Conservation (phyloP, 2,329 filamentous ascomycete genomes). For the Aureobasidium sp. region DNA sequence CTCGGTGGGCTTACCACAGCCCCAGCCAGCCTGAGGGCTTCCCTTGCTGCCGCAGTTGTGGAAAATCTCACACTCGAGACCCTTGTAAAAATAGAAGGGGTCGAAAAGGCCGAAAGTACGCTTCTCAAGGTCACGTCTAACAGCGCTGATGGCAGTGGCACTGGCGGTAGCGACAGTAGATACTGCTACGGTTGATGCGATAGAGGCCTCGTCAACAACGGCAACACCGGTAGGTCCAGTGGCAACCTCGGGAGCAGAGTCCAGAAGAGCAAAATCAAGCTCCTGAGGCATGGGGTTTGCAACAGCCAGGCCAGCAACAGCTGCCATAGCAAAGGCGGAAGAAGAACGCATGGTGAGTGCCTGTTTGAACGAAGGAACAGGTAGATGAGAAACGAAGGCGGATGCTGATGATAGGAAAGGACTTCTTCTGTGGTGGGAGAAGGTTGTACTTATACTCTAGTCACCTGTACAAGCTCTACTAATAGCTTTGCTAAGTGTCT, state of each 20-base stretch:
- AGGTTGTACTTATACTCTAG: conserved; percentile 1
- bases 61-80: conserved; percentile 13
- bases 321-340: conserved; percentile 19
- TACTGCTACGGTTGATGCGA: conserved; percentile 20
- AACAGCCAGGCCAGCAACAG: conserved; percentile 20
- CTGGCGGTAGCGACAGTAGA: conserved; percentile 18
- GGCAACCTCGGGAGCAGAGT: conserved; percentile 19
- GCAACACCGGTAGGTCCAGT: conserved; percentile 19
- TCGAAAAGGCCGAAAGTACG: not conserved
- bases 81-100: conserved; percentile 13
- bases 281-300: conserved; percentile 21
- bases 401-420: not conserved
- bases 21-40: not conserved
- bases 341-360: conserved; percentile 16
- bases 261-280: conserved; percentile 21
- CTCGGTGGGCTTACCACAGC: not conserved
- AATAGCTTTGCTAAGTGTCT: not conserved
- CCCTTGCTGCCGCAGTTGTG: conserved; percentile 11
- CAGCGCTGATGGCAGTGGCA: conserved; percentile 15
- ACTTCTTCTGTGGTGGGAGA: not conserved
- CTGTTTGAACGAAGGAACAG: conserved; percentile 10
- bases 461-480: not conserved
- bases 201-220: conserved; percentile 16
- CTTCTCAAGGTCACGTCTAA: conserved; percentile 13
- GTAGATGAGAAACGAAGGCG: not conserved